Percentiles rank a stretch among this genome's conserved stretches.
Conservation (phyloP, 352 stramenopile species). For the Pythium scleroteichum region DNA sequence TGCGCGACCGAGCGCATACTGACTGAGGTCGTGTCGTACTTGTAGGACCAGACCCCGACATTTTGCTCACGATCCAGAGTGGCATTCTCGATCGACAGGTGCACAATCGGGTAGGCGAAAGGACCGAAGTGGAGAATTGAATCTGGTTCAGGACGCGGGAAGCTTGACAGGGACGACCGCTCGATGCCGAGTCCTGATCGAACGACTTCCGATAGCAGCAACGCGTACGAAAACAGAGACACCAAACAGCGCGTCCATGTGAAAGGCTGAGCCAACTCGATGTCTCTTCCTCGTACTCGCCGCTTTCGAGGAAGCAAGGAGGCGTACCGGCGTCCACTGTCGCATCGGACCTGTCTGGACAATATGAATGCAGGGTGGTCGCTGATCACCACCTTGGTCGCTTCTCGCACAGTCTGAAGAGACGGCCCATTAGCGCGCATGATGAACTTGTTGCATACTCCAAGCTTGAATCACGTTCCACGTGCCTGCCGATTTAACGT, state of each 20-base stretch:
- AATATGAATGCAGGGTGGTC: slow-evolving; percentile 26
- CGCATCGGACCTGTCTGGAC: too few relatives aligned
- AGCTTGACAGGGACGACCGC: neutral
- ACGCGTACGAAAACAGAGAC: slow-evolving; percentile 28
- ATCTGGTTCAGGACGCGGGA: neutral
- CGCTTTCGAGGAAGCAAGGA: too few relatives aligned
- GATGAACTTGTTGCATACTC: neutral
- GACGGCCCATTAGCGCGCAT: neutral
- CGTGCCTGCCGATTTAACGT: too few relatives aligned
- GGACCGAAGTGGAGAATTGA: slow-evolving; percentile 14
- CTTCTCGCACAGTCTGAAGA: slow-evolving; percentile 44
- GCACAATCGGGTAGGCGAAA: slow-evolving; percentile 11
- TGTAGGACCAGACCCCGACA: slow-evolving; percentile 24
- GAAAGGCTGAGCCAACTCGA: slow-evolving; percentile 27
- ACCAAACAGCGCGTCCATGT: slow-evolving; percentile 19
- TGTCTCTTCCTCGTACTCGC: too few relatives aligned
- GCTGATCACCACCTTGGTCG: slow-evolving; percentile 46
- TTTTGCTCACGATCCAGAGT: slow-evolving; percentile 6
- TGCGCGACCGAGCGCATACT: slow-evolving; percentile 21
- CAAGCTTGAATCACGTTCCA: neutral
- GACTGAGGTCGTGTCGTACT: slow-evolving; percentile 35
- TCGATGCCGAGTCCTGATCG: slow-evolving; percentile 17
- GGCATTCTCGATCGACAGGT: neutral
- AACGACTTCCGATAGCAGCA: slow-evolving; percentile 30
- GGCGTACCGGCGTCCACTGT: too few relatives aligned